Evolutionary conservation across 2,329 filamentous ascomycete species (phyloP).

Genomic region (Beauveria pseudobassiana): DNA sequence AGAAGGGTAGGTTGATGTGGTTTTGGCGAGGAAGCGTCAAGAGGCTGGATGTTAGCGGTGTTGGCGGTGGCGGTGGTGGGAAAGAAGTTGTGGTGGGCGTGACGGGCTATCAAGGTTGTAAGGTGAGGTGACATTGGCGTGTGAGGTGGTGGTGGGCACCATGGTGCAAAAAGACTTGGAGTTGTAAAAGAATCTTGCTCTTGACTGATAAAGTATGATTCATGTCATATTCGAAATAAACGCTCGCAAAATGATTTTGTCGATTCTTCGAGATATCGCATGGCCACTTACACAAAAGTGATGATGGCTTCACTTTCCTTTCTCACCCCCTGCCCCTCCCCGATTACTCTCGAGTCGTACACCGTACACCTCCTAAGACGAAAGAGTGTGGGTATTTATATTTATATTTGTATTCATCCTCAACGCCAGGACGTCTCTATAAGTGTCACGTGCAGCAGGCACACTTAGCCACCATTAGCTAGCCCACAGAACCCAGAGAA

Average conservation of each 20-base stretch:
- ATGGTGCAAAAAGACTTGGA: constrained; percentile 24
- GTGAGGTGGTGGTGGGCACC: constrained; percentile 73
- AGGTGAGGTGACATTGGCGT: constrained; percentile 67
- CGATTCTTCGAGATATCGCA: no score
- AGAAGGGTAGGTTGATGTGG: constrained; percentile 47
- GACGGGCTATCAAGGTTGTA: constrained; percentile 43
- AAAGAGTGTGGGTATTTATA: no score
- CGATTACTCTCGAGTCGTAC: no score
- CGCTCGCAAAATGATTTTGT: no score
- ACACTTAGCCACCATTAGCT: no score
- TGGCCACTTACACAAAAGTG: neutral
- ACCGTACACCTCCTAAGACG: no score
- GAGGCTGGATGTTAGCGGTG: constrained; percentile 38
- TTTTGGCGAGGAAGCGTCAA: constrained; percentile 58
- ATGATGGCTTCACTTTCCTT: neutral
- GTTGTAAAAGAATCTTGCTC: constrained; percentile 1
- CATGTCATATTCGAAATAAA: no score
- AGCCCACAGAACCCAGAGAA: no score
- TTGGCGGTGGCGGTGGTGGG: constrained; percentile 29
- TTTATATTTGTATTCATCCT: no score
- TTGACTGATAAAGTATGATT: neutral
- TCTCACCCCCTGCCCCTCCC: no score
- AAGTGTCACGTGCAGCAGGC: no score
- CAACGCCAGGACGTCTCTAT: no score
- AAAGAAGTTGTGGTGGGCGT: constrained; percentile 50